Evolutionary conservation across 139 green algal genomes (phyloP).

Genomic region (Dunaliella sp.): DNA sequence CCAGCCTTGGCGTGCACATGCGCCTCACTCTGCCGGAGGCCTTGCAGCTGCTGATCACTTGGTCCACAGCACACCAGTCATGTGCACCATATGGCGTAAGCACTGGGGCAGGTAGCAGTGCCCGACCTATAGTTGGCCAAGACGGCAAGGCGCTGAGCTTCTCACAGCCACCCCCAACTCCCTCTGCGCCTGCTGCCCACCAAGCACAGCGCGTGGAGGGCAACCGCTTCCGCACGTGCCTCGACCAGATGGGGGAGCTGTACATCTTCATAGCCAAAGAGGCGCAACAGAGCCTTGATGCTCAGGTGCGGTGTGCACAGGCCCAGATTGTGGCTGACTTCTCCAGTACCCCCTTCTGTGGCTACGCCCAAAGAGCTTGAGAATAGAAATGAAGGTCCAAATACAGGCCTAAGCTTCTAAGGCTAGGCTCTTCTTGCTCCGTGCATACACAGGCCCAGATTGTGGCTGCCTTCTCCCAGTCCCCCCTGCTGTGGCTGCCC

Average conservation of each 20-base stretch:
- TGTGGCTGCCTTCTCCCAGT: too few relatives aligned
- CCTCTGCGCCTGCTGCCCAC: background rate
- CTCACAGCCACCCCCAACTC: too few relatives aligned
- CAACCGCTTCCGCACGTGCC: background rate
- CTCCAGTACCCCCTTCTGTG: too few relatives aligned
- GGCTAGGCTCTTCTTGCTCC: too few relatives aligned
- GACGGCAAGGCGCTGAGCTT: background rate
- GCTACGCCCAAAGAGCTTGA: too few relatives aligned
- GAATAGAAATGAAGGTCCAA: too few relatives aligned
- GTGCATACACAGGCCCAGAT: too few relatives aligned
- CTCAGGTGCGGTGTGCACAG: background rate
- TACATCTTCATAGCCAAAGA: background rate
- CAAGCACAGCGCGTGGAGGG: too few relatives aligned
- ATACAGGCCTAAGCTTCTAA: too few relatives aligned
- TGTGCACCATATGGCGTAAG: background rate
- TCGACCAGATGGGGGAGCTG: background rate
- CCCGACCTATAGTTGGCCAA: background rate
- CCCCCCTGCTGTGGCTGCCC: too few relatives aligned
- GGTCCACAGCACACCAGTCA: background rate
- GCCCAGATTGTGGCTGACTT: too few relatives aligned
- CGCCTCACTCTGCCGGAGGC: background rate
- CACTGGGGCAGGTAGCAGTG: background rate
- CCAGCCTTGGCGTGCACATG: background rate
- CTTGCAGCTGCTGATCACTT: background rate
- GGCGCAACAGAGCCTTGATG: background rate